Percentiles rank a stretch among this genome's conserved stretches.
Evolutionary conservation across 306 rosid species (phyloP).

Genomic region (Potentilla sterilis): DNA sequence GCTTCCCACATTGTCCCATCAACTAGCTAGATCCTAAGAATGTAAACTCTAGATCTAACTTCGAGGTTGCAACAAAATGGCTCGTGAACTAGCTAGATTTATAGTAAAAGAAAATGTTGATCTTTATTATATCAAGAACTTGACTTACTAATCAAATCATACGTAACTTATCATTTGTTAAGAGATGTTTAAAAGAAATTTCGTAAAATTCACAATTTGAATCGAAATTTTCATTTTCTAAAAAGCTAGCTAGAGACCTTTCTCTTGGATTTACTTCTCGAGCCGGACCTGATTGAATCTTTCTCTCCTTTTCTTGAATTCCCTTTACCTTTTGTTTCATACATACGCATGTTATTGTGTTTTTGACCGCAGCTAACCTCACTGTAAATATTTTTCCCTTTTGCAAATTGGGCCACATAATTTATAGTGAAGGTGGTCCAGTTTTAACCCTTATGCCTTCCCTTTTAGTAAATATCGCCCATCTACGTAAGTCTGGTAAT

Average conservation of each 20-base stretch:
- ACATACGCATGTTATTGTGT: neutral
- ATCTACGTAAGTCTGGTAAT: neutral
- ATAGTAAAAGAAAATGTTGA: too few relatives aligned
- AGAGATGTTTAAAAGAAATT: too few relatives aligned
- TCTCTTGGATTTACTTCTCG: neutral
- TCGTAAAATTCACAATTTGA: too few relatives aligned
- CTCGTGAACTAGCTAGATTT: too few relatives aligned
- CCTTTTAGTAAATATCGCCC: conserved; percentile 7
- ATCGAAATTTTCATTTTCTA: neutral
- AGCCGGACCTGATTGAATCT: neutral
- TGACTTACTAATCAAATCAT: too few relatives aligned
- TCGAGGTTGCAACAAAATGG: too few relatives aligned
- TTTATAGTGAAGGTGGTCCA: conserved; percentile 13
- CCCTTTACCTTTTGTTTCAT: neutral
- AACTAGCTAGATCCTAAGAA: neutral
- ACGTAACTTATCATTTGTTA: too few relatives aligned
- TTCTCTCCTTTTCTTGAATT: neutral
- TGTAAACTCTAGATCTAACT: too few relatives aligned
- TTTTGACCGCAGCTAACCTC: neutral
- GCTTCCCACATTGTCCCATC: neutral
- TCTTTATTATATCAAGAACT: too few relatives aligned
- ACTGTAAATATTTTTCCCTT: neutral
- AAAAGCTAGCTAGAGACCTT: neutral
- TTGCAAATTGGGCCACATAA: neutral
- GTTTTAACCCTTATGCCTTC: neutral